phyloP scores from a whole-genome alignment of 1,139 yeast species.

The Tardiomyces blankii region DNA sequence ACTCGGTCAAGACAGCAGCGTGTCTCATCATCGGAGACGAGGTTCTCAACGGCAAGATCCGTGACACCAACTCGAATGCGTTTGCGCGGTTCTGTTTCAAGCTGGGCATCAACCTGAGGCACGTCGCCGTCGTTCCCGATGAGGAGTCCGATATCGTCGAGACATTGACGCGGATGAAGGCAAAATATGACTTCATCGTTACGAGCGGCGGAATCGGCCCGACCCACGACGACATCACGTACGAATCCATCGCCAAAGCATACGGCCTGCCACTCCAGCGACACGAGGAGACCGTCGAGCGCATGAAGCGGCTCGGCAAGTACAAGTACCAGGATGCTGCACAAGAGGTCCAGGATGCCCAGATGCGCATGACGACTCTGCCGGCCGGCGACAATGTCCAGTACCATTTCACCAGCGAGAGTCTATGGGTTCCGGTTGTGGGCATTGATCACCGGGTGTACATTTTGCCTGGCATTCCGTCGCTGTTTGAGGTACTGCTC shows the following conservation, averaged over 20 bases:
- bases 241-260: constrained; percentile 56
- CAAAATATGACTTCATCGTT: constrained; percentile 53
- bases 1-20: constrained; percentile 23
- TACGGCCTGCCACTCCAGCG: constrained; percentile 40
- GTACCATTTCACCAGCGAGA: constrained; percentile 41
- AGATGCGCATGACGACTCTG: constrained; percentile 67
- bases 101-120: constrained; percentile 51
- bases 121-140: constrained; percentile 68
- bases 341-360: constrained; percentile 42
- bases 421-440: constrained; percentile 78
- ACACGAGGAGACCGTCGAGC: constrained; percentile 45
- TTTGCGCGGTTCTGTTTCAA: constrained; percentile 64
- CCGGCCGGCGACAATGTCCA: constrained; percentile 44
- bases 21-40: constrained; percentile 74
- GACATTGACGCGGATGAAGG: constrained; percentile 37
- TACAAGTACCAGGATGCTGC: constrained; percentile 11
- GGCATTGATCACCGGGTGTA: constrained; percentile 50
- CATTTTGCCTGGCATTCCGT: constrained; percentile 77
- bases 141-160: constrained; percentile 52
- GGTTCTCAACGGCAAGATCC: constrained; percentile 75
- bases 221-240: constrained; percentile 83
- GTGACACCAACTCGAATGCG: constrained; percentile 63
- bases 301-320: constrained; percentile 44
- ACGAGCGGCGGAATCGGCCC: constrained; percentile 85
- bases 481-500: constrained; percentile 48